These are phyloP conservation scores for Venturia asperata DNA, from an alignment of 2,329 filamentous ascomycete genomes.

Conservation along the genomic window DNA sequence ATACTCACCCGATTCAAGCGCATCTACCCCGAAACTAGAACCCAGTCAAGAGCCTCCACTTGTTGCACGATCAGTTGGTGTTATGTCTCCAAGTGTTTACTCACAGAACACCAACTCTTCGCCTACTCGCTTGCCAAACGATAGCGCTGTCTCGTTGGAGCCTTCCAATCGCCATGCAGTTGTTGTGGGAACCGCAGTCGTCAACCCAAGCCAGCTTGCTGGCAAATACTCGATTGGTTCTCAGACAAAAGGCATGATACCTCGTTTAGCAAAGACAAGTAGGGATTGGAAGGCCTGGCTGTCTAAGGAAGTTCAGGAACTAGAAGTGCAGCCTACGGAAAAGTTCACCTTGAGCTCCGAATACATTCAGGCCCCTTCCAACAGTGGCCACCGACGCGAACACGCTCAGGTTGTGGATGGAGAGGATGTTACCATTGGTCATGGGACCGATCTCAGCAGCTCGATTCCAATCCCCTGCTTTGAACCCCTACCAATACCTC, in stretches of 20 bases:
- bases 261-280: constrained; percentile 28
- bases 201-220: constrained; percentile 34
- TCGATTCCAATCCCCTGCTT: background rate
- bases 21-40: background rate
- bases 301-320: constrained; percentile 37
- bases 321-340: constrained; percentile 28
- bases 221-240: constrained; percentile 20
- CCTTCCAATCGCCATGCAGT: constrained; percentile 18
- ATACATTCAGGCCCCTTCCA: constrained; percentile 21
- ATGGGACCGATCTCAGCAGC: background rate
- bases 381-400: constrained; percentile 24
- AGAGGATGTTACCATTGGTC: constrained; percentile 22
- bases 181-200: constrained; percentile 33
- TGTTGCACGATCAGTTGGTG: background rate
- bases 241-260: constrained; percentile 20
- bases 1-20: background rate
- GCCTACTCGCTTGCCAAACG: constrained; percentile 30
- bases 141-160: constrained; percentile 29
- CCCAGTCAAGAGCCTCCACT: background rate
- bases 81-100: constrained; percentile 42
- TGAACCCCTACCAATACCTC: background rate
- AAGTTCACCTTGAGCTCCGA: constrained; percentile 27
- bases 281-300: constrained; percentile 43
- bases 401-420: constrained; percentile 26
- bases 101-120: constrained; percentile 36